A percentile compares a stretch with the other conserved stretches of the same genome.
phyloP scores from a whole-genome alignment of 140 eudicot species.

The Oenanthe javanica region DNA sequence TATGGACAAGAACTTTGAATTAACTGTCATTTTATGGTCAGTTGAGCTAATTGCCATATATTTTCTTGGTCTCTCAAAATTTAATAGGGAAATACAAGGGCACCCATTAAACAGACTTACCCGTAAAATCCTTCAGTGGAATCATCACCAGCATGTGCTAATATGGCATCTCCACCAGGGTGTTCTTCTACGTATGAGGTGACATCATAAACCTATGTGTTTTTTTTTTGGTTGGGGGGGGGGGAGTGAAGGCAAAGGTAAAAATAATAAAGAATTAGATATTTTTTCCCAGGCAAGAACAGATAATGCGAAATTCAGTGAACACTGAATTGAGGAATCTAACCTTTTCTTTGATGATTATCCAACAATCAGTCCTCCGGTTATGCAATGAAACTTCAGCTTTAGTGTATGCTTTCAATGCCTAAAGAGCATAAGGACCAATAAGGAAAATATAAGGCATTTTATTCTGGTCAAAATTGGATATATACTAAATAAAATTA shows the following conservation, averaged over 20 bases:
- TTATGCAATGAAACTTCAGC: conserved; percentile 74
- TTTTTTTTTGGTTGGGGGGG: too few species aligned
- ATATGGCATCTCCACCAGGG: conserved; percentile 97
- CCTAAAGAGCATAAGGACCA: conserved; percentile 16
- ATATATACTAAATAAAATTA: too few species aligned
- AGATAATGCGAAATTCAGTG: not conserved
- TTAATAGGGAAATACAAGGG: not conserved
- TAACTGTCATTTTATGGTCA: too few species aligned
- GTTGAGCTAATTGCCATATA: too few species aligned
- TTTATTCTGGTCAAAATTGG: not conserved
- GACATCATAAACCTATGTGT: conserved; percentile 76
- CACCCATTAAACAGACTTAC: conserved; percentile 23
- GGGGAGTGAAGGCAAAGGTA: too few species aligned
- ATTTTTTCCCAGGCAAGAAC: not conserved
- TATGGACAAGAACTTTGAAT: too few species aligned
- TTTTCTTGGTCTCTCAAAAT: too few species aligned
- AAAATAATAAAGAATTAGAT: too few species aligned
- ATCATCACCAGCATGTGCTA: conserved; percentile 88
- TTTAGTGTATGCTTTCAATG: conserved; percentile 43
- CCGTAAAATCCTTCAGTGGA: conserved; percentile 88
- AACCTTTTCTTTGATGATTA: conserved; percentile 92
- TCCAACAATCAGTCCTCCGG: conserved; percentile 87
- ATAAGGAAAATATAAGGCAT: not conserved
- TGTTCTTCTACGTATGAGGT: conserved; percentile 94
- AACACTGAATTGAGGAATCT: not conserved